Evolutionary conservation across 345 rosid genomes (phyloP).

Genomic region (Adansonia digitata): DNA sequence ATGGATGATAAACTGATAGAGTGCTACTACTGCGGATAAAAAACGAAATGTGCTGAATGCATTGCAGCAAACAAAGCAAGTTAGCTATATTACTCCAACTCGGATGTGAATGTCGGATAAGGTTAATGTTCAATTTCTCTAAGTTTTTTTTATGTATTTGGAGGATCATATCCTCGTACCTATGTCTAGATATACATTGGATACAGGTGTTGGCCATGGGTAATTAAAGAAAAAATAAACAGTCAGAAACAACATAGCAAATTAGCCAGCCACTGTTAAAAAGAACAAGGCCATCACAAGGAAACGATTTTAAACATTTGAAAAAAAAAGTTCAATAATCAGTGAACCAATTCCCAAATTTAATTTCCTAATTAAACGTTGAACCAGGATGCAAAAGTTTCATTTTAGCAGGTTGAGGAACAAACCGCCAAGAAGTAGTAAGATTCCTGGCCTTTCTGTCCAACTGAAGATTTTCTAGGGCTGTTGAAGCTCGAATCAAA

Average conservation of each 20-base stretch:
- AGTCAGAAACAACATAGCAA: not conserved
- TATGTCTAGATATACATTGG: too few relatives aligned
- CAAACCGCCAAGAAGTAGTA: constrained; percentile 88
- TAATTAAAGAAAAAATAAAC: too few relatives aligned
- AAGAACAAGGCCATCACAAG: not conserved
- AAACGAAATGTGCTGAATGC: not conserved
- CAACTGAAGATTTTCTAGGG: constrained; percentile 87
- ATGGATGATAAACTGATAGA: not conserved
- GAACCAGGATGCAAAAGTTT: not conserved
- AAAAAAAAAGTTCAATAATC: not conserved
- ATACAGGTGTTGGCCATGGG: too few relatives aligned
- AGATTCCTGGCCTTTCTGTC: constrained; percentile 88
- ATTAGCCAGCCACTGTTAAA: not conserved
- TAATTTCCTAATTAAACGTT: not conserved
- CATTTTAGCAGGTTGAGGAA: constrained; percentile 11
- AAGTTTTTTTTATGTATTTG: too few relatives aligned
- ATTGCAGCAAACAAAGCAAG: not conserved
- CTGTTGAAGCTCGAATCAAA: constrained; percentile 69
- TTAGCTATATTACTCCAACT: too few relatives aligned
- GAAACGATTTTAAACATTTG: not conserved
- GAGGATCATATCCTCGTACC: too few relatives aligned
- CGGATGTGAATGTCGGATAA: too few relatives aligned
- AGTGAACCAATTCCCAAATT: not conserved
- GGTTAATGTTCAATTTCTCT: too few relatives aligned
- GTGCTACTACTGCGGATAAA: not conserved